Percentiles rank a stretch among this genome's conserved stretches.
phyloP scores from a whole-genome alignment of 371 early-diverging fungal genomes.

The Smittium culicis region DNA sequence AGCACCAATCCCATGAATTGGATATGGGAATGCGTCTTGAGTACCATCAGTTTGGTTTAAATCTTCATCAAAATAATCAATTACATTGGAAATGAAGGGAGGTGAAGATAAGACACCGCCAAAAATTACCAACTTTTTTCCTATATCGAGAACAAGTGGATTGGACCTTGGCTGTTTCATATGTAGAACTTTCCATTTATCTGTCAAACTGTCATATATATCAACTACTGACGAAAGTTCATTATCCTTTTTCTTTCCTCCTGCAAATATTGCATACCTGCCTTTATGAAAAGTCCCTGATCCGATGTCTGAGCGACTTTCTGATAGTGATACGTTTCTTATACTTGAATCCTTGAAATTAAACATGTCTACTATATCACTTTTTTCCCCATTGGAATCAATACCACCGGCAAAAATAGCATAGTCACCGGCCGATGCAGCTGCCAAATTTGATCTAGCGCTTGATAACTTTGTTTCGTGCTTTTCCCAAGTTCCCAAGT shows the following conservation, averaged over 20 bases:
- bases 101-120: conserved; percentile 26
- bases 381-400: conserved; percentile 18
- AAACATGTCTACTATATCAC: conserved; percentile 26
- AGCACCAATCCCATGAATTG: conserved; percentile 23
- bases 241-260: conserved; percentile 21
- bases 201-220: conserved; percentile 20
- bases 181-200: conserved; percentile 16
- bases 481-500: conserved; percentile 15
- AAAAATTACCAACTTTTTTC: conserved; percentile 18
- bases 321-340: conserved; percentile 17
- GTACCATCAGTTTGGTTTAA: conserved; percentile 9
- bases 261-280: conserved; percentile 29
- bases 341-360: conserved; percentile 16
- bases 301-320: conserved; percentile 21
- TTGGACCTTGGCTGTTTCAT: conserved; percentile 17
- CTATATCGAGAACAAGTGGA: conserved; percentile 23
- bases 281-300: conserved; percentile 22
- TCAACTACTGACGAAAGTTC: conserved; percentile 20
- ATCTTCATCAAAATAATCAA: conserved; percentile 21
- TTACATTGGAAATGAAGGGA: conserved; percentile 24
- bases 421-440: conserved; percentile 23
- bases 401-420: conserved; percentile 29
- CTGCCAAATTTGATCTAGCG: conserved; percentile 20
- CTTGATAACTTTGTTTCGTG: conserved; percentile 19
- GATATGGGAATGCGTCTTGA: conserved; percentile 12